Evolutionary conservation across 2,329 filamentous ascomycete species (phyloP), one percentile per base, ranked within the genome.

Genomic region (Neocucurbitaria cava): DNA sequence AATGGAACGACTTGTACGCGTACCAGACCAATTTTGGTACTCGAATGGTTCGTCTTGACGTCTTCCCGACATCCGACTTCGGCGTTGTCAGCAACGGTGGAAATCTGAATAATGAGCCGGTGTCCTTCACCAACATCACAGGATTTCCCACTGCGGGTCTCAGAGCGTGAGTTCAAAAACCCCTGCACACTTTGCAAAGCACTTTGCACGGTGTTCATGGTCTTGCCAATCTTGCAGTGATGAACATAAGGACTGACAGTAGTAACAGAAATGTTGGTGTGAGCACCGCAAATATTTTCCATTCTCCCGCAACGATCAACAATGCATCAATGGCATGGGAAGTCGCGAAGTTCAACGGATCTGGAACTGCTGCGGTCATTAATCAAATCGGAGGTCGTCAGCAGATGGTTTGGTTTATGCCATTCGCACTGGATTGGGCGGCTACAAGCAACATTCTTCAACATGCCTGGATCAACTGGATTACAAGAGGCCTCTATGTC

Each of bases 381-480:
- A 87, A 87, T 68, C 80, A 81, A 52, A 82, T 85, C 58, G 76
- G 77, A 49, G 79, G 79, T 13, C 79, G 85, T 56, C 78, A 87
- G 73, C 84, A 87, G 71, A 85, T 87, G 83, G 85, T 81, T 3
- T 87, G 83, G 76, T 87, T 87, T 74, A 80, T 83, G 48, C 73
- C 76, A 15, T 86, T 83, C 58, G 81, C 81, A 42, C 78, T 81
- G 6, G 75, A 76, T 41, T 84, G 81, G 82, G 79, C 80, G 46
- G 76, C 79, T 13, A 81, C 84, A 2, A 85, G 82, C 62, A 86
- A 80, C 69, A 85, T 81, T 64, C 70, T 87, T 44, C 85, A 87
- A 71, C 85, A 88, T 71, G 78, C 85, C 10, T 87, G 83, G 79
- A 87, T 88, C 55, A 81, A 81, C 61, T 88, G 85, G 85, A 68